Evolutionary conservation across 176 grass and related monocot species (phyloP).

Genomic region (Alloteropsis semialata): DNA sequence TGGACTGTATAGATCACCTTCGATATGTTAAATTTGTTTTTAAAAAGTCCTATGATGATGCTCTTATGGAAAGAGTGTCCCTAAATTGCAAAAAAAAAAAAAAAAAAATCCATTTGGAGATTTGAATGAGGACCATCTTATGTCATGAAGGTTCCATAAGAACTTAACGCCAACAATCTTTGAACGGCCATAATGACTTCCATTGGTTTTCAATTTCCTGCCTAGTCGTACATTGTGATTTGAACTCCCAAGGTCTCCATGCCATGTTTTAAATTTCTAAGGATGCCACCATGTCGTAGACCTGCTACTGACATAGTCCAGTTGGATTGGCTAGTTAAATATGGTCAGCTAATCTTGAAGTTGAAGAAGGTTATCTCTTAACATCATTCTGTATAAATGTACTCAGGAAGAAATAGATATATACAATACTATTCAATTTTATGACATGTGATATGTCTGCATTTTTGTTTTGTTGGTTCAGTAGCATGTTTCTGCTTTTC

Average conservation of each 20-base stretch:
- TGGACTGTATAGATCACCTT: not conserved
- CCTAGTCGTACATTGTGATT: not conserved
- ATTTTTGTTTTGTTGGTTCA: not conserved
- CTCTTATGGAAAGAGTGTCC: not conserved
- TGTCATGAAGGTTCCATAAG: not conserved
- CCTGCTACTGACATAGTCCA: not conserved
- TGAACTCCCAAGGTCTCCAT: not conserved
- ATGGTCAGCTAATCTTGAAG: not conserved
- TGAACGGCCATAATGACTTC: not conserved
- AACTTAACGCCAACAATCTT: not conserved
- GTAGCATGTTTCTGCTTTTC: not conserved
- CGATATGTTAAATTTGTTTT: not conserved
- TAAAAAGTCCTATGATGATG: not conserved
- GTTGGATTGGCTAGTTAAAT: constrained; percentile 4
- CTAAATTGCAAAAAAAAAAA: not conserved
- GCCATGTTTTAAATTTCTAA: not conserved
- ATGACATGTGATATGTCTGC: not conserved
- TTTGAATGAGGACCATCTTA: not conserved
- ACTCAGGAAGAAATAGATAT: not conserved
- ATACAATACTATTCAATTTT: not conserved
- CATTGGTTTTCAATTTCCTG: not conserved
- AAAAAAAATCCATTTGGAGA: not conserved
- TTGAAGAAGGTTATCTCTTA: not conserved
- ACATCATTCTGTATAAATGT: not conserved
- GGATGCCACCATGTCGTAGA: not conserved